Evolutionary conservation across 805 yeast genomes (phyloP).

Genomic region (Cyberlindnera veronae): DNA sequence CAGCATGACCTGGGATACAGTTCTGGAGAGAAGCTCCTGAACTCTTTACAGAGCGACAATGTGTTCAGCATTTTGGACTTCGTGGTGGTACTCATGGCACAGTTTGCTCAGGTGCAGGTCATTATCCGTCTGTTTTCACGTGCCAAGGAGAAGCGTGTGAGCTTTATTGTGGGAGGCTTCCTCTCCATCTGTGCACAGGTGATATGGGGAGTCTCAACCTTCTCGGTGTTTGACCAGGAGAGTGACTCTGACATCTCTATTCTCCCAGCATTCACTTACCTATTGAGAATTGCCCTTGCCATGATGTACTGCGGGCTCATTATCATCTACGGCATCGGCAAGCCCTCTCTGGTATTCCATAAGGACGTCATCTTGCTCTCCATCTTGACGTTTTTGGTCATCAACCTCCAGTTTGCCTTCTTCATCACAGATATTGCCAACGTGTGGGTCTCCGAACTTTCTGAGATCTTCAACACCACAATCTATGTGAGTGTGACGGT

Average conservation of each 20-base stretch:
- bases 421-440: constrained; percentile 75
- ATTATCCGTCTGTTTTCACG: constrained; percentile 65
- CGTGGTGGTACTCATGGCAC: constrained; percentile 52
- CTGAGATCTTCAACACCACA: constrained; percentile 70
- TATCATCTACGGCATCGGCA: constrained; percentile 47
- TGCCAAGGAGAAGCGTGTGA: constrained; percentile 61
- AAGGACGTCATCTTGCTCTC: constrained; percentile 53
- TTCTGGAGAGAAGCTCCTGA: constrained; percentile 42
- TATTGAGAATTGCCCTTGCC: constrained; percentile 68
- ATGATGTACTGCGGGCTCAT: constrained; percentile 66
- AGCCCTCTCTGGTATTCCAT: constrained; percentile 48
- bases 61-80: constrained; percentile 56
- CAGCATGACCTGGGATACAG: constrained; percentile 43
- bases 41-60: constrained; percentile 39
- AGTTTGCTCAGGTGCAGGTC: constrained; percentile 68
- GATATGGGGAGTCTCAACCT: constrained; percentile 67
- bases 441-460: constrained; percentile 69
- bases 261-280: constrained; percentile 69
- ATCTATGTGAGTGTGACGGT: constrained; percentile 70
- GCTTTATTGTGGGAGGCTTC: constrained; percentile 54
- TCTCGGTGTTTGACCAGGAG: constrained; percentile 29
- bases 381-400: constrained; percentile 48
- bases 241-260: constrained; percentile 44
- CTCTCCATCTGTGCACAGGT: constrained; percentile 55
- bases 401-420: constrained; percentile 61